Evolutionary conservation across 345 rosid species (phyloP), one percentile per base, ranked within the genome.

Genomic region (Murraya paniculata): DNA sequence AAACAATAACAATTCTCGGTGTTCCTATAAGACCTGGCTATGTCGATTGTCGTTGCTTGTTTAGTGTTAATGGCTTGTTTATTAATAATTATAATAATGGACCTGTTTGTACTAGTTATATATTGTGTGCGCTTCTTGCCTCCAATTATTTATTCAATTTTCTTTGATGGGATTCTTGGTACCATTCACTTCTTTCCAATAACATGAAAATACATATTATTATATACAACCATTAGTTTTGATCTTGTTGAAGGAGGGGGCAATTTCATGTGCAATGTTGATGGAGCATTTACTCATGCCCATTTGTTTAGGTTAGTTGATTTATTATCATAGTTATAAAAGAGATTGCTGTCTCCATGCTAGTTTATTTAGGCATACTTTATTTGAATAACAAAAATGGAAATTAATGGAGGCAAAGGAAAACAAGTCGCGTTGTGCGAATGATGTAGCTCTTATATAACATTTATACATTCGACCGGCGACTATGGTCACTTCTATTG

Each of bases 211-310:
- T 6, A 53, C 72, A 62, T 30, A 14, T 4, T 13, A 72, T 35
- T 45, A 45, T 45, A 11, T 3, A 45, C 13, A n/a, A n/a, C 13
- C 59, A 6, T 56, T 55, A 55, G 28, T 50, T 61, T 7, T 78
- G 73, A 48, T 57, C 73, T 71, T 69, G 82, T 72, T 68, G 78
- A 56, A 77, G 67, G 69, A 80, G 89, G 87, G 83, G 87, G 82
- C 93, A 88, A 72, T 39, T 73, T 68, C 95, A 89, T 89, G 94
- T 87, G 93, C 89, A 73, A 45, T 72, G 87, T 82, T 84, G 50
- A 86, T 86, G 88, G 86, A 77, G 86, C 89, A 88, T 86, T 90
- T 86, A 88, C 76, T 84, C 77, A 78, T 67, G 82, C 64, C 86
- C 84, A 73, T 81, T 79, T 81, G 62, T 38, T 64, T 68, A 65